A percentile compares a stretch with the other conserved stretches of the same genome.
Evolutionary conservation across 2,329 filamentous ascomycete species (phyloP).

Genomic region (Phialocephala subalpina): DNA sequence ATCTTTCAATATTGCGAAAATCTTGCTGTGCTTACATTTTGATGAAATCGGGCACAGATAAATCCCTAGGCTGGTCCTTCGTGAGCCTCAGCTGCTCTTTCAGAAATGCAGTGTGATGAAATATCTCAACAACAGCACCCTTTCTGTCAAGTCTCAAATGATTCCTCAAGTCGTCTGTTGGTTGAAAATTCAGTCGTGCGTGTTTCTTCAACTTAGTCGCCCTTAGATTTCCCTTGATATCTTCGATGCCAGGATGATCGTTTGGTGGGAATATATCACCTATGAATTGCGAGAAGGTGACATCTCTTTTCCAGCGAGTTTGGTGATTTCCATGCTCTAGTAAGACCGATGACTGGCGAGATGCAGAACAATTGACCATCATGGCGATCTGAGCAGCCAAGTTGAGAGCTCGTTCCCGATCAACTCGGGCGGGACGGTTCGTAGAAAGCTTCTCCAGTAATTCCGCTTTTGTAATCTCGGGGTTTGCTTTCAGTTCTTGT

Average conservation of each 20-base stretch:
- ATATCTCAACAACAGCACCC: constrained; percentile 40
- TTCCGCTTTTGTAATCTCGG: constrained; percentile 28
- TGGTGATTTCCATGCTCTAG: constrained; percentile 37
- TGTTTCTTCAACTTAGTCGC: constrained; percentile 40
- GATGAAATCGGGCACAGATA: constrained; percentile 22
- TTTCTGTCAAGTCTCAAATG: constrained; percentile 42
- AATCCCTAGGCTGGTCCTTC: constrained; percentile 15
- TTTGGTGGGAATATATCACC: constrained; percentile 34
- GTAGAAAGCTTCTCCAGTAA: constrained; percentile 29
- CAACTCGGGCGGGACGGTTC: constrained; percentile 21
- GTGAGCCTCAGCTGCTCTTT: constrained; percentile 41
- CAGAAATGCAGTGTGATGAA: constrained; percentile 43
- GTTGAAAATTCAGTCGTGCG: constrained; percentile 37
- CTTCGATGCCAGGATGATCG: constrained; percentile 34
- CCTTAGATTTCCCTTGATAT: constrained; percentile 34
- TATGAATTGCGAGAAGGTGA: constrained; percentile 36
- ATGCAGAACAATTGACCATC: constrained; percentile 40
- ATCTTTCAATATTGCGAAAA: neutral
- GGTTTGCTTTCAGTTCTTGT: constrained; percentile 28
- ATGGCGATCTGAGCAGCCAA: constrained; percentile 37
- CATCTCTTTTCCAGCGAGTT: constrained; percentile 33
- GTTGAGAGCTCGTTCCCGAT: constrained; percentile 38
- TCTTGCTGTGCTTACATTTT: constrained; percentile 24
- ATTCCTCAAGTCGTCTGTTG: constrained; percentile 42
- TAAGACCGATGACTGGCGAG: constrained; percentile 30